A percentile compares a stretch with the other conserved stretches of the same genome.
These are phyloP conservation scores for Colletotrichum sp. DNA, from an alignment of 2,329 filamentous ascomycete species.

Conservation along the genomic window DNA sequence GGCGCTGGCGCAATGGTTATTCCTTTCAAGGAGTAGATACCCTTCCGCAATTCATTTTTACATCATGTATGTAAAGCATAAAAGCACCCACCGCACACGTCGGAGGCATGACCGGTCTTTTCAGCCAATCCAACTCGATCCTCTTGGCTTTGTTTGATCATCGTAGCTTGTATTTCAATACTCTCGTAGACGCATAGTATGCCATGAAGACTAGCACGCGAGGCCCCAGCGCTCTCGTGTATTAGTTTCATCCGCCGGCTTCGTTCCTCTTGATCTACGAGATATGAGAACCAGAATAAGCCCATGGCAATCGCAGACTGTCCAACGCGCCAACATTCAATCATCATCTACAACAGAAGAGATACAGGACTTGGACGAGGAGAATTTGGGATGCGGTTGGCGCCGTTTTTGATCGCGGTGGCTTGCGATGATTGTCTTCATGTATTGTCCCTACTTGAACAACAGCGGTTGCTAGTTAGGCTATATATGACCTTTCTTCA, in stretches of 20 bases:
- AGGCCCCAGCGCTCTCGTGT: fast-evolving
- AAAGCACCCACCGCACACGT: too few species aligned
- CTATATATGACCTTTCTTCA: neutral
- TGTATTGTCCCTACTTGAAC: neutral
- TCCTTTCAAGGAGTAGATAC: too few species aligned
- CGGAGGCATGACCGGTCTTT: too few species aligned
- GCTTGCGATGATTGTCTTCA: neutral
- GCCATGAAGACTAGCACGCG: fast-evolving
- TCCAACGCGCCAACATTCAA: fast-evolving
- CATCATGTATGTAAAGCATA: too few species aligned
- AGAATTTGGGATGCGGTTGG: neutral
- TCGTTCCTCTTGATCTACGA: neutral
- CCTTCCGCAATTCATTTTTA: too few species aligned
- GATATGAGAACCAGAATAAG: neutral
- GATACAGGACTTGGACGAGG: too few species aligned
- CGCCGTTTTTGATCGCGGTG: neutral
- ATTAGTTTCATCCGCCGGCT: neutral
- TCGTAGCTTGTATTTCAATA: too few species aligned
- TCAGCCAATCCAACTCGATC: too few species aligned
- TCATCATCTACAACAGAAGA: neutral
- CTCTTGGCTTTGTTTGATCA: too few species aligned
- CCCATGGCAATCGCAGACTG: neutral
- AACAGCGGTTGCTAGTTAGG: neutral
- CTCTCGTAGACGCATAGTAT: neutral
- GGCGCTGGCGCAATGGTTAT: too few species aligned